Evolutionary conservation across 2,329 filamentous ascomycete genomes (phyloP).

Genomic region (Colletotrichum kahawae): DNA sequence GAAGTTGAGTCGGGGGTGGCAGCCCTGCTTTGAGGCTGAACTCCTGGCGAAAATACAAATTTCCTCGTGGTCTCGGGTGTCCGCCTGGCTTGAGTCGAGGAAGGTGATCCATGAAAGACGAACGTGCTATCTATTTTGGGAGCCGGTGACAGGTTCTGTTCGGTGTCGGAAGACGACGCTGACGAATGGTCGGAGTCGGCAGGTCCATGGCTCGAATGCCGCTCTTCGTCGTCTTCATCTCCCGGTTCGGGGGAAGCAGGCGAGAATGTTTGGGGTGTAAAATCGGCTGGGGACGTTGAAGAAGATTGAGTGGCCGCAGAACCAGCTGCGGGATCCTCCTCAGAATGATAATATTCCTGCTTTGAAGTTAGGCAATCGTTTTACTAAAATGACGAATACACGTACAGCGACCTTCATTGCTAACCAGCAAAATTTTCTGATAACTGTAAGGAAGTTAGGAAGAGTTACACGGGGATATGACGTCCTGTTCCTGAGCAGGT

Average conservation of each 20-base stretch:
- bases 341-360: not conserved
- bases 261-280: not conserved
- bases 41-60: not conserved
- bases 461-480: not conserved
- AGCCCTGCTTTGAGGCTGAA: not conserved
- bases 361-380: not conserved
- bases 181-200: not conserved
- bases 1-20: not conserved
- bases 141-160: not conserved
- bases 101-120: not conserved
- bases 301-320: not conserved
- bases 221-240: not conserved
- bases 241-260: not conserved
- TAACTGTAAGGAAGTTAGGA: not conserved
- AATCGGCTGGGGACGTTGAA: not conserved
- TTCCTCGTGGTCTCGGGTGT: not conserved
- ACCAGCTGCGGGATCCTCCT: not conserved
- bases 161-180: not conserved
- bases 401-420: not conserved
- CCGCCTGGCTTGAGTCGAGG: not conserved
- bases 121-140: not conserved
- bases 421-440: not conserved
- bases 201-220: not conserved
- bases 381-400: not conserved
- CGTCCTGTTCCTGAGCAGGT: not conserved